Evolutionary conservation across 1,284 basidiomycete species (phyloP).

Genomic region (Fomitopsis pinicola): DNA sequence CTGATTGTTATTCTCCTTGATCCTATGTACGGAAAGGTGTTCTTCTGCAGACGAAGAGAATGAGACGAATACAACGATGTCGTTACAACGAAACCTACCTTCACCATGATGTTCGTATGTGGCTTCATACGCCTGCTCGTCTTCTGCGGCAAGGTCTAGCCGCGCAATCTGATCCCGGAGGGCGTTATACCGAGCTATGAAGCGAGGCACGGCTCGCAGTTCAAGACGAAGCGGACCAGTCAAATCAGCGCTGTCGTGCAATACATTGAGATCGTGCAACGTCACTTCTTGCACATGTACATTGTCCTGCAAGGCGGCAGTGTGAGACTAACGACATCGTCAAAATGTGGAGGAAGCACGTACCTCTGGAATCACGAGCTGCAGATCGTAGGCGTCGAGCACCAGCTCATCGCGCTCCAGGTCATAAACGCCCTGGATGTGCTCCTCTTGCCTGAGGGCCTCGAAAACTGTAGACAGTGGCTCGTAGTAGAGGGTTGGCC

Average conservation of each 20-base stretch:
- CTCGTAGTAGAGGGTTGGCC: constrained; percentile 70
- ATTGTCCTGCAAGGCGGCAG: constrained; percentile 52
- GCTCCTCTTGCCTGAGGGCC: constrained; percentile 58
- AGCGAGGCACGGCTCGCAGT: constrained; percentile 53
- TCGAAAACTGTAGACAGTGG: constrained; percentile 63
- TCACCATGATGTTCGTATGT: not conserved
- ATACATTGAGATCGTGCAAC: constrained; percentile 65
- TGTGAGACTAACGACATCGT: not conserved
- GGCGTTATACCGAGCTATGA: constrained; percentile 61
- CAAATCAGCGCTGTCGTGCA: constrained; percentile 64
- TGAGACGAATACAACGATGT: not conserved
- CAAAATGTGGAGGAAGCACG: constrained; percentile 9
- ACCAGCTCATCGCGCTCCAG: constrained; percentile 57
- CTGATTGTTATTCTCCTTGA: not conserved
- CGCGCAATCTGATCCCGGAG: constrained; percentile 56
- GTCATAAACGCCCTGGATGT: constrained; percentile 40
- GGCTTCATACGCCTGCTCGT: constrained; percentile 10
- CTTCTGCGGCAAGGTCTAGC: constrained; percentile 31
- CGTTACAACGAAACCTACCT: not conserved
- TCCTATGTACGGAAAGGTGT: too few species aligned
- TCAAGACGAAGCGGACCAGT: constrained; percentile 61
- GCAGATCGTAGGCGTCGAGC: constrained; percentile 64
- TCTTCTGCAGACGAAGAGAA: not conserved
- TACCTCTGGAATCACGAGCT: constrained; percentile 64
- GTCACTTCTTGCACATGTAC: constrained; percentile 66